Percentiles rank a stretch among this genome's conserved stretches.
phyloP scores from a whole-genome alignment of 768 basidiomycete species.

The Bullera alba region DNA sequence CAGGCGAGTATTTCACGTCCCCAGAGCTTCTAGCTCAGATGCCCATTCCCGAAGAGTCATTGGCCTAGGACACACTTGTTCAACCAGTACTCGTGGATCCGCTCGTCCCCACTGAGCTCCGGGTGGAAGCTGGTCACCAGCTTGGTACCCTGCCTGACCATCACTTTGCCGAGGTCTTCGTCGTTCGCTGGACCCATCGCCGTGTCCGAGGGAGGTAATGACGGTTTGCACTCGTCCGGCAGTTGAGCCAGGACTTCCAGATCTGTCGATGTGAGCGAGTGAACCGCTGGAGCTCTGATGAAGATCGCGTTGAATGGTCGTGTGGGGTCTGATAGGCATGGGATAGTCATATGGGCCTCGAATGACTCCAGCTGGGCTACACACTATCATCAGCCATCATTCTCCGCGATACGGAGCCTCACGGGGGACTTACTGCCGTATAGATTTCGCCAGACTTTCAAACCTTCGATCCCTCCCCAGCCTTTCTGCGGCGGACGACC shows the following conservation, averaged over 20 bases:
- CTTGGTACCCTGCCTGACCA: slow-evolving; percentile 73
- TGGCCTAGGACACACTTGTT: slow-evolving; percentile 58
- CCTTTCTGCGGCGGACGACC: slow-evolving; percentile 57
- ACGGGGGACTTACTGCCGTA: slow-evolving; percentile 67
- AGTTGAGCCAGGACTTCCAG: slow-evolving; percentile 67
- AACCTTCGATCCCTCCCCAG: slow-evolving; percentile 63
- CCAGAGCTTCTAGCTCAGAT: no score
- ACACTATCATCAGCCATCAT: neutral
- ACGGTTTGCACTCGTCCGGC: slow-evolving; percentile 52
- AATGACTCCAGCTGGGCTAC: slow-evolving; percentile 75
- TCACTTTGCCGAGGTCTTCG: slow-evolving; percentile 61
- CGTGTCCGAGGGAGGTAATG: slow-evolving; percentile 39
- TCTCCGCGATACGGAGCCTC: neutral
- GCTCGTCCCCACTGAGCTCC: slow-evolving; percentile 74
- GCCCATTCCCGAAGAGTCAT: no score
- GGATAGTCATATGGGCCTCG: slow-evolving; percentile 65
- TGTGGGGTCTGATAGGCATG: slow-evolving; percentile 57
- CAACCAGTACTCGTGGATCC: slow-evolving; percentile 89
- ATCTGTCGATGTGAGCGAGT: slow-evolving; percentile 39
- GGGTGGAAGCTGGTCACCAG: slow-evolving; percentile 91
- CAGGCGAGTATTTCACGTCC: no score
- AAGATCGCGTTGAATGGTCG: slow-evolving; percentile 74
- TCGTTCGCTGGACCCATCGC: slow-evolving; percentile 49
- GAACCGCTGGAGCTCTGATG: slow-evolving; percentile 72
- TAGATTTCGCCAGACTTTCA: slow-evolving; percentile 77